Base-by-base conservation (phyloP, 2,329 filamentous ascomycete genomes). In the Fusarium sp. region DNA sequence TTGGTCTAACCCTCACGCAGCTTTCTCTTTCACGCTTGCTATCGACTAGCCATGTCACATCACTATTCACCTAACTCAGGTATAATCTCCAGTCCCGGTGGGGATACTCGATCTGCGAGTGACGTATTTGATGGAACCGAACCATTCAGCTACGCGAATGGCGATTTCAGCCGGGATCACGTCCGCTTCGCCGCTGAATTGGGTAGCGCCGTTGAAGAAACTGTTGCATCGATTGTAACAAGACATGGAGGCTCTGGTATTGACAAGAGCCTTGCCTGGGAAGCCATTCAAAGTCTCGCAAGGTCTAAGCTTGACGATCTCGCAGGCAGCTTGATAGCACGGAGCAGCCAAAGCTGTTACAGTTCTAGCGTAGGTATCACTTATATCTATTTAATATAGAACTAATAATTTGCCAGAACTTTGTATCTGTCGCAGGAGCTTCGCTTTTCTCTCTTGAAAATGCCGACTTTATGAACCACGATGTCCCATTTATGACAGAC, bases 331-430 rank as follows among this genome's bases (percentile, higher is more conserved):
- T 21, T 14, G 14, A 21, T 25, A 25, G 18, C 18, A 1, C 38
- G 21, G 7, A 16, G 11, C 12, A 15, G 1, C 5, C 52, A 33
- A 5, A 6, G 3, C n/a, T 19, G 15, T 12, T 14, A n/a, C 16
- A 6, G 9, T 21, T 11, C 52, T 10, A 16, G 19, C 23, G 52
- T 25, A 23, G 12, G 51, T 15, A 3, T 8, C 37, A 23, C 1
- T 16, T 23, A 23, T 3, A 15, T 19, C 0, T 23, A 33, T 0
- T 49, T 15, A 14, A 23, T 7, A 19, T 10, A 23, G 2, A 15
- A 23, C 29, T 49, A 23, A 49, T 4, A 2, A 5, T 8, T 33
- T 15, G 5, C 5, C 12, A 56, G 52, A 8, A 18, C 9, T 18
- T 23, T 25, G 10, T 33, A 21, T 23, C 27, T 25, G 10, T 7